phyloP scores from a whole-genome alignment of 2,329 filamentous ascomycete species.

The Colletotrichum siamense region DNA sequence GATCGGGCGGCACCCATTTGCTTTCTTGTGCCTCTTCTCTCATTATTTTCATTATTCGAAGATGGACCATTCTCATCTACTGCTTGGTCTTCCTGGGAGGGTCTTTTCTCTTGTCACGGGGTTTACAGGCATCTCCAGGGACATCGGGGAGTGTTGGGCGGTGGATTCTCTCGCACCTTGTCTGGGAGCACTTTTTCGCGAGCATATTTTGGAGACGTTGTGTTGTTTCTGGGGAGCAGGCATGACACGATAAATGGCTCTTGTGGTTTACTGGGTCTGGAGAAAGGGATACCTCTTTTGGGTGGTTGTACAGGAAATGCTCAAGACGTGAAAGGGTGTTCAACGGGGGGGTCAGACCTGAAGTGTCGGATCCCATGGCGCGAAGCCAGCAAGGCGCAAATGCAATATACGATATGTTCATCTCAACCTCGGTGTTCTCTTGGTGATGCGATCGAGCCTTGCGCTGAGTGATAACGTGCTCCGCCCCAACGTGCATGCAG shows the following conservation, averaged over 20 bases:
- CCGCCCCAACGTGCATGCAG: background rate
- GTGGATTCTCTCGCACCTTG: slow-evolving; percentile 8
- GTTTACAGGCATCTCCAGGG: background rate
- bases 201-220: slow-evolving; percentile 15
- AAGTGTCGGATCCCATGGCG: slow-evolving; percentile 2
- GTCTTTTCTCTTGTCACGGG: background rate
- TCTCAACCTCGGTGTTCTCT: slow-evolving; percentile 1
- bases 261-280: slow-evolving; percentile 10
- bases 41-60: slow-evolving; percentile 5
- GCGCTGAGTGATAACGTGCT: background rate
- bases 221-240: slow-evolving; percentile 18
- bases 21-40: slow-evolving; percentile 15
- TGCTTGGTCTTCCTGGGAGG: background rate
- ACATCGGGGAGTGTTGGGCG: slow-evolving; percentile 2
- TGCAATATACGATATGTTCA: slow-evolving; percentile 39
- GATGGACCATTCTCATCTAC: slow-evolving; percentile 12
- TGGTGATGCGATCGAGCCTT: background rate
- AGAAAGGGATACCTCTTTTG: slow-evolving; percentile 17
- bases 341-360: background rate
- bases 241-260: slow-evolving; percentile 24
- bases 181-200: slow-evolving; percentile 21
- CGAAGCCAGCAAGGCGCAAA: slow-evolving; percentile 34
- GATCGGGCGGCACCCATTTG: background rate
- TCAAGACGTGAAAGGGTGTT: slow-evolving; percentile 24
- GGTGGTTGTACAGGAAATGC: slow-evolving; percentile 22